Conservation (phyloP, 169 alveolate genomes). For the Plasmodium billcollinsi region DNA sequence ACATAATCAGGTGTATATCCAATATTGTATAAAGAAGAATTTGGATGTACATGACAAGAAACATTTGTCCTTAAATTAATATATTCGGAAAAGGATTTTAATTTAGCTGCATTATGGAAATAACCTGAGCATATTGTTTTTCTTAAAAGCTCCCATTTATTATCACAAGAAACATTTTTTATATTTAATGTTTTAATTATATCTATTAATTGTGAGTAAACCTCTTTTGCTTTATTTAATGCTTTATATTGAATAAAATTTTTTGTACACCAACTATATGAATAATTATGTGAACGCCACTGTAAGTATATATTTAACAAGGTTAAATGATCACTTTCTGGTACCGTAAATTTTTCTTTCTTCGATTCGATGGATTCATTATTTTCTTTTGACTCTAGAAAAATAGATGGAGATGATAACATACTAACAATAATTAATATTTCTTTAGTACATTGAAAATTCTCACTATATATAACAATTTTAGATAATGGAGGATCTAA, state of each 20-base stretch:
- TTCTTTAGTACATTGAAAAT: slow-evolving; percentile 94
- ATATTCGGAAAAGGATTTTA: slow-evolving; percentile 99
- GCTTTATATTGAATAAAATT: slow-evolving; percentile 80
- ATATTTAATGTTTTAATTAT: slow-evolving; percentile 79
- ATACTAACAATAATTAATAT: slow-evolving; percentile 97
- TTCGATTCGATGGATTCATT: slow-evolving; percentile 93
- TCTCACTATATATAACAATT: slow-evolving; percentile 93
- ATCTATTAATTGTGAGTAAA: slow-evolving; percentile 92
- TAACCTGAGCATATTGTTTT: slow-evolving; percentile 99
- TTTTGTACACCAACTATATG: slow-evolving; percentile 82
- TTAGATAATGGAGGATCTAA: slow-evolving; percentile 99
- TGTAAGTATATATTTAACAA: slow-evolving; percentile 98
- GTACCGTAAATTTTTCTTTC: slow-evolving; percentile 98
- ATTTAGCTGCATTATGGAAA: slow-evolving; percentile 99
- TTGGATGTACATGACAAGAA: slow-evolving; percentile 99
- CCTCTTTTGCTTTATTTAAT: slow-evolving; percentile 78
- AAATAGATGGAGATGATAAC: slow-evolving; percentile 98
- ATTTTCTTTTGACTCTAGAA: slow-evolving; percentile 98
- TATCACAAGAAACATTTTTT: slow-evolving; percentile 77
- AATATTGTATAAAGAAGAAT: slow-evolving; percentile 97
- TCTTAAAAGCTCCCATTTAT: slow-evolving; percentile 89
- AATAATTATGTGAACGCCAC: slow-evolving; percentile 94
- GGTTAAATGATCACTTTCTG: slow-evolving; percentile 99
- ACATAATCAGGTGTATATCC: slow-evolving; percentile 99
- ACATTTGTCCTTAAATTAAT: slow-evolving; percentile 97